Base-by-base conservation (phyloP, 2,329 filamentous ascomycete species). In the Diplodia intermedia region DNA sequence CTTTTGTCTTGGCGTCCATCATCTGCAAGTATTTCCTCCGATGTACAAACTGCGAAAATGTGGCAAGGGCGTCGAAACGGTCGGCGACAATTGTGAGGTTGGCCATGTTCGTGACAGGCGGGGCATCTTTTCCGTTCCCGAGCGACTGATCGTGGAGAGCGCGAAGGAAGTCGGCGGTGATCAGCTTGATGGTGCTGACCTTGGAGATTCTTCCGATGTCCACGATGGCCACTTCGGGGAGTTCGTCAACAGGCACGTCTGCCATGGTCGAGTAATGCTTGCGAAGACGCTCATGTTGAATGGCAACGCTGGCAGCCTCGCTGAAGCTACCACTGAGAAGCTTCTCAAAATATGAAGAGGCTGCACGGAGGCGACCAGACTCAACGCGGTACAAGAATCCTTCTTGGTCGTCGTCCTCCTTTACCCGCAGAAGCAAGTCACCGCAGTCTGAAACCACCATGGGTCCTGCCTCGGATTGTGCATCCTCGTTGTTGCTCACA, bases 41-140 rank as follows among this genome's bases (percentile, higher is more conserved):
- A 57, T 82, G 82, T 20, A 90, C 77, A 70, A 87, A 86, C 56
- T 80, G 81, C 9, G 85, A 82, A 1, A 92, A 83, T 12, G 82
- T 76, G 2, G 82, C 76, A 1, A 88, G 79, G 69, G 89, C 90
- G 78, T 90, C 89, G 77, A 92, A 93, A 54, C 90, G 86, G 76
- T 93, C 91, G 11, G 90, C 90, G 67, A 92, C 85, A 63, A 92
- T 85, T 50, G 89, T 88, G 50, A 93, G 80, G 1, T 89, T 90
- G 15, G 88, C 86, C 12, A 91, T 82, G 71, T 90, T 90, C 7
- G 86, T 79, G 71, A 91, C 84, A 18, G 85, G 85, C 23, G 85
- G 81, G 1, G 75, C 77, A 1, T 76, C 63, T 5, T 75, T 78
- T 20, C 57, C 40, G 26, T 49, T 62, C 11, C 71, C 78, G 47